These are phyloP conservation scores for Syncephalastrum monosporum DNA, from an alignment of 371 early-diverging fungal genomes.

Conservation along the genomic window DNA sequence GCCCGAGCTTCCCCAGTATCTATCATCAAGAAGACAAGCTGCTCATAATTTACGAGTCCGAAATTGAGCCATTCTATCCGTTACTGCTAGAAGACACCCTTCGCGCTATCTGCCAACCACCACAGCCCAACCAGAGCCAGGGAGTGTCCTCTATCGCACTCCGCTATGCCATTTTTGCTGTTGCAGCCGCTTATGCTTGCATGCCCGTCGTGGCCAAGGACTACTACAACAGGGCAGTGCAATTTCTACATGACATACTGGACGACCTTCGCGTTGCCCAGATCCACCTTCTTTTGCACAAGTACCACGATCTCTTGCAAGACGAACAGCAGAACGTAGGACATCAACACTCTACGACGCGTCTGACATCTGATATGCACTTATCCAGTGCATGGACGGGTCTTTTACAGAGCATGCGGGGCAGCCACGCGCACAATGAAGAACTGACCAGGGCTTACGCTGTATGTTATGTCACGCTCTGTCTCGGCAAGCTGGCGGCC, in stretches of 20 bases:
- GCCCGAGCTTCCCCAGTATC: background rate
- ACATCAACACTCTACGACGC: too few species aligned
- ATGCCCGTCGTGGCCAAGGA: too few species aligned
- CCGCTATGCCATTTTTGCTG: background rate
- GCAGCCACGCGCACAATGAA: background rate
- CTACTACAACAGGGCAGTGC: too few species aligned
- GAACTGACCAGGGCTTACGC: background rate
- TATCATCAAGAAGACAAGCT: background rate
- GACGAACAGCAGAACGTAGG: background rate
- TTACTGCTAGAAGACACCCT: background rate
- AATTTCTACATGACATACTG: background rate
- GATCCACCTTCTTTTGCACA: background rate
- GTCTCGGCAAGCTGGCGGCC: background rate
- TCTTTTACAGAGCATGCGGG: background rate
- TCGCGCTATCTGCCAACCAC: background rate
- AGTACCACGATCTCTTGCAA: background rate
- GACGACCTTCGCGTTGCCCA: background rate
- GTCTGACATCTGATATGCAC: background rate
- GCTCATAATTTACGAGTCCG: background rate
- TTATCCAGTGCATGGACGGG: background rate
- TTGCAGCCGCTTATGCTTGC: background rate
- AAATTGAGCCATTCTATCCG: constrained; percentile 9
- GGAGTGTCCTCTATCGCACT: background rate
- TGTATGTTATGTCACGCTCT: background rate
- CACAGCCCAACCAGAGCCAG: too few species aligned